These are phyloP conservation scores for Danielia oregonensis DNA, from an alignment of 805 yeast species.

Conservation along the genomic window DNA sequence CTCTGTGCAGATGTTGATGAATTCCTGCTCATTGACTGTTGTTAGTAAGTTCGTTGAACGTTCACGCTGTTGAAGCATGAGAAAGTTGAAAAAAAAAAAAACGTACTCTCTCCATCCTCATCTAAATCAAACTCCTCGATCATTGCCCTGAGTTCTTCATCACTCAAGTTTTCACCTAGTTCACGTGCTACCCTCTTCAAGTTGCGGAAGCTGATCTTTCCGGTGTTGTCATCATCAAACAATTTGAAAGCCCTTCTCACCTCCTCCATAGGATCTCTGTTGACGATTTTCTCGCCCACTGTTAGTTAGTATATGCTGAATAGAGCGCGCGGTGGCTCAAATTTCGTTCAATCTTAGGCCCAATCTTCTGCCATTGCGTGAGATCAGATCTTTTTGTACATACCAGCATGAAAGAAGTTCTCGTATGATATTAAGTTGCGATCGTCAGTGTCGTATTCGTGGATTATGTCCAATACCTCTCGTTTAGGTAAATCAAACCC, in stretches of 20 bases:
- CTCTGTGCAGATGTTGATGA: constrained; percentile 83
- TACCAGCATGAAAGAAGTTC: constrained; percentile 73
- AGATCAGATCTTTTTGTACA: constrained; percentile 18
- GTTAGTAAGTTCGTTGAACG: too few relatives aligned
- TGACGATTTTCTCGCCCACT: constrained; percentile 78
- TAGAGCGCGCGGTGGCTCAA: background rate
- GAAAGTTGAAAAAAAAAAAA: too few relatives aligned
- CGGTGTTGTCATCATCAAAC: constrained; percentile 86
- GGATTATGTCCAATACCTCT: constrained; percentile 71
- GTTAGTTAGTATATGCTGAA: constrained; percentile 22
- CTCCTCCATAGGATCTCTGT: constrained; percentile 91
- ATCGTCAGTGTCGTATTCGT: constrained; percentile 77
- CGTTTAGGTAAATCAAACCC: constrained; percentile 82
- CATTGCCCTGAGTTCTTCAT: constrained; percentile 93
- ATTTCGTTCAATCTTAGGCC: background rate
- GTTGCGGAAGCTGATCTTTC: constrained; percentile 75
- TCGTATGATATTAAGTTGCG: constrained; percentile 71
- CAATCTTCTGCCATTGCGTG: background rate
- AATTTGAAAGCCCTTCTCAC: constrained; percentile 83
- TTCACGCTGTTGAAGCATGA: background rate
- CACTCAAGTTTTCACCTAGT: constrained; percentile 85
- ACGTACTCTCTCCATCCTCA: constrained; percentile 84
- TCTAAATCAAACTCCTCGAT: constrained; percentile 95
- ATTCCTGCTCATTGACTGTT: constrained; percentile 76
- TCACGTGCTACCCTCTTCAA: constrained; percentile 88